Percentiles rank a stretch among this genome's conserved stretches.
Evolutionary conservation across 345 rosid species (phyloP).

Genomic region (Populus alba): DNA sequence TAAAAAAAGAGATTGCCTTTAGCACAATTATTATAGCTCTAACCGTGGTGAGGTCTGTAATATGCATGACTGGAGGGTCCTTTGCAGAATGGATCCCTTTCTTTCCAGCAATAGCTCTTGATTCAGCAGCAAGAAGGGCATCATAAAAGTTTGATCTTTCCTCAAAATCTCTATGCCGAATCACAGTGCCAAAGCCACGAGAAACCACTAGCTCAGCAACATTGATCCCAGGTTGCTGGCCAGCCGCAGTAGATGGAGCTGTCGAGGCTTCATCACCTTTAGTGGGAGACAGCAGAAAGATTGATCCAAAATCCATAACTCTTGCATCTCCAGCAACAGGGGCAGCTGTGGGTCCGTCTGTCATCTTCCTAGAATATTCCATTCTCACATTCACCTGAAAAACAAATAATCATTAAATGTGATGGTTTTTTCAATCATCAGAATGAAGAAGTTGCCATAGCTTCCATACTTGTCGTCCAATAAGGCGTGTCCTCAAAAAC

Average conservation of each 20-base stretch:
- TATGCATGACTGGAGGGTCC: constrained; percentile 78
- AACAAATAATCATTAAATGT: neutral
- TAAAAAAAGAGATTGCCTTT: neutral
- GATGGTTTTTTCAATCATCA: neutral
- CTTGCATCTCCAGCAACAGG: constrained; percentile 68
- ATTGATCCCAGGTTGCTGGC: constrained; percentile 63
- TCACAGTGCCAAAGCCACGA: constrained; percentile 79
- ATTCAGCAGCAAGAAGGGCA: constrained; percentile 84
- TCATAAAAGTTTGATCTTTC: constrained; percentile 95
- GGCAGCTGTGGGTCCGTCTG: constrained; percentile 53
- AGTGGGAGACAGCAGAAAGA: constrained; percentile 59
- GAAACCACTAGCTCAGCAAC: constrained; percentile 75
- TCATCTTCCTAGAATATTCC: constrained; percentile 91
- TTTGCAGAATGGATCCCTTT: constrained; percentile 81
- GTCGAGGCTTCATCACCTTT: constrained; percentile 57
- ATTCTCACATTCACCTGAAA: constrained; percentile 80
- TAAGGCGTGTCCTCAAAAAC: constrained; percentile 71
- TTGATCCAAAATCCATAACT: constrained; percentile 92
- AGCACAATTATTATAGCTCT: constrained; percentile 19
- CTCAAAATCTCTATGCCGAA: constrained; percentile 89
- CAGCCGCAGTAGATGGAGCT: constrained; percentile 36
- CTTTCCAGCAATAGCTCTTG: constrained; percentile 71
- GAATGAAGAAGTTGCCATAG: neutral
- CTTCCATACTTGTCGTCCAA: constrained; percentile 64
- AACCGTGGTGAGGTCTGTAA: constrained; percentile 70